These are phyloP conservation scores for Rasamsonia emersonii DNA, from an alignment of 2,329 filamentous ascomycete genomes.

Conservation along the genomic window DNA sequence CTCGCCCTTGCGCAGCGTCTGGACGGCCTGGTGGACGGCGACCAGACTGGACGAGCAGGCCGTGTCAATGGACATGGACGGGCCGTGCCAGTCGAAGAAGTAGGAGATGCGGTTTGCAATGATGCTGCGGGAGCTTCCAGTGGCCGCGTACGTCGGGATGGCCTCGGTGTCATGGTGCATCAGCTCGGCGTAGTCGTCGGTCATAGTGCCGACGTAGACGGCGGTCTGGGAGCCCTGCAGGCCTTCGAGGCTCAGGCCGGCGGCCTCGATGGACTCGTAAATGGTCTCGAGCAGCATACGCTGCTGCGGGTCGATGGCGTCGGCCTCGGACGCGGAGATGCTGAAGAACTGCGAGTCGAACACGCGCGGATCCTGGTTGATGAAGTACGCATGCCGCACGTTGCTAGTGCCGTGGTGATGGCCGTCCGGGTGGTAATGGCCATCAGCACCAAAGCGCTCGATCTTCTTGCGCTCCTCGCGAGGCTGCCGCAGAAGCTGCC, in stretches of 20 bases:
- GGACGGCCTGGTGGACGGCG: slow-evolving; percentile 26
- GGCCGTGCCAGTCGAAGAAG: slow-evolving; percentile 33
- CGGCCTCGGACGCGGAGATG: slow-evolving; percentile 14
- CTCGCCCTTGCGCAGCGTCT: slow-evolving; percentile 21
- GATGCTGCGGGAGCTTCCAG: slow-evolving; percentile 28
- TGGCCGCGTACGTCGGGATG: slow-evolving; percentile 12
- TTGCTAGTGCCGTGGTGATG: slow-evolving; percentile 5
- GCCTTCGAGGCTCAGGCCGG: slow-evolving; percentile 12
- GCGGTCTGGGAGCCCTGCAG: slow-evolving; percentile 19
- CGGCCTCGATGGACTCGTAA: slow-evolving; percentile 29
- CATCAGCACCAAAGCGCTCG: not conserved
- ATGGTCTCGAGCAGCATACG: slow-evolving; percentile 24
- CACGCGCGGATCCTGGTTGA: slow-evolving; percentile 12
- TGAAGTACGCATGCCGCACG: slow-evolving; percentile 9
- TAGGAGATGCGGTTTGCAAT: slow-evolving; percentile 33
- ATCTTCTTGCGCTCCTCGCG: slow-evolving; percentile 3
- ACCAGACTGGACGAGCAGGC: slow-evolving; percentile 38
- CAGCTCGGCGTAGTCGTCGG: slow-evolving; percentile 16
- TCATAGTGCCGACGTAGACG: slow-evolving; percentile 19
- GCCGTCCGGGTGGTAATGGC: not conserved
- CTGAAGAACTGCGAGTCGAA: slow-evolving; percentile 19
- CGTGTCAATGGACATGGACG: slow-evolving; percentile 38
- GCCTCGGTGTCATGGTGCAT: slow-evolving; percentile 11
- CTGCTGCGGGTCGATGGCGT: slow-evolving; percentile 26
- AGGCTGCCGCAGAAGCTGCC: slow-evolving; percentile 5